Conservation (phyloP, 2,329 filamentous ascomycete genomes). For the Raffaelea arxii region DNA sequence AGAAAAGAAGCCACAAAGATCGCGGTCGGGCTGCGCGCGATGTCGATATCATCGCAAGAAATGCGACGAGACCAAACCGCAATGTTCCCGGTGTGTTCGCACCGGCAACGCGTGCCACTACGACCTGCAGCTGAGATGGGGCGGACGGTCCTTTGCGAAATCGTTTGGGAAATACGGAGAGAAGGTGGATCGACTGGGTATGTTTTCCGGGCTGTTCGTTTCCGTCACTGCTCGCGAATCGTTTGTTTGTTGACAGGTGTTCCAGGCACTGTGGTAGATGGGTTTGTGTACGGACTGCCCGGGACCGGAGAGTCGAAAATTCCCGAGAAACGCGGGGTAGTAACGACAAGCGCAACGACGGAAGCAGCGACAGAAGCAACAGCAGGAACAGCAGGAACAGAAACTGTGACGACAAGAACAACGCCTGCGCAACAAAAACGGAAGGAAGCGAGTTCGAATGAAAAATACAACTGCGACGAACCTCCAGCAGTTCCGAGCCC, state of each 20-base stretch:
- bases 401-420: no score
- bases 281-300: neutral
- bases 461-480: neutral
- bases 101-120: conserved; percentile 30
- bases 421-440: no score
- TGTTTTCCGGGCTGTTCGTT: neutral
- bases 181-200: conserved; percentile 5
- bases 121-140: conserved; percentile 10
- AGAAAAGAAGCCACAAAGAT: conserved; percentile 27
- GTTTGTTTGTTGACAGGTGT: neutral
- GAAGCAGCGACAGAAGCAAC: neutral
- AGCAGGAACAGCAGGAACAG: no score
- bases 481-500: neutral
- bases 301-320: neutral
- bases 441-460: no score
- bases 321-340: neutral
- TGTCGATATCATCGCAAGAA: conserved; percentile 19
- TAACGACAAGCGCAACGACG: neutral
- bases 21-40: neutral
- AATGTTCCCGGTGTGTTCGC: conserved; percentile 39
- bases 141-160: conserved; percentile 8
- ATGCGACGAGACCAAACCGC: conserved; percentile 41
- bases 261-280: neutral
- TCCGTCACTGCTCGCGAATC: neutral
- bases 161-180: conserved; percentile 6